phyloP scores from a whole-genome alignment of 768 basidiomycete genomes.

The Agrocybe praecox region DNA sequence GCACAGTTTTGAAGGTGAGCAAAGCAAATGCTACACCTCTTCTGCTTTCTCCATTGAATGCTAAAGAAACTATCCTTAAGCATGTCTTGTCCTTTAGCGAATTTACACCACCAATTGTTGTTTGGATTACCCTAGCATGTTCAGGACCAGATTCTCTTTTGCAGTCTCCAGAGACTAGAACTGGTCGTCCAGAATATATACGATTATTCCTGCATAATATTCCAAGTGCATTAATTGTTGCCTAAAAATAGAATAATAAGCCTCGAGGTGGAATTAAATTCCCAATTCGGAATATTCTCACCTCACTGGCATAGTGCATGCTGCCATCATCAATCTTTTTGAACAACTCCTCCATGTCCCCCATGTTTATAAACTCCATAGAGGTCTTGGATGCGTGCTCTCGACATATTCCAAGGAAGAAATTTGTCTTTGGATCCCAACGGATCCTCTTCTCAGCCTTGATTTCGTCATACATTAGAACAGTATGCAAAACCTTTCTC shows the following conservation, averaged over 20 bases:
- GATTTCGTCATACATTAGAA: constrained; percentile 32
- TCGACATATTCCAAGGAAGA: constrained; percentile 27
- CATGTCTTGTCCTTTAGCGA: neutral
- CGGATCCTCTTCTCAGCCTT: constrained; percentile 23
- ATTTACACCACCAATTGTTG: constrained; percentile 7
- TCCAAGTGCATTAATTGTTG: constrained; percentile 25
- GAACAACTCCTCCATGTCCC: constrained; percentile 24
- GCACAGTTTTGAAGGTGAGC: constrained; percentile 9
- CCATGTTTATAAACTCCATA: constrained; percentile 18
- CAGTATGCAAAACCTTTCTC: constrained; percentile 13
- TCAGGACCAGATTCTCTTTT: constrained; percentile 21
- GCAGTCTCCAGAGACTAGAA: constrained; percentile 26
- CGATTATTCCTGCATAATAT: constrained; percentile 18
- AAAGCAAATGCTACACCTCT: constrained; percentile 14
- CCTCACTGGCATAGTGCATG: neutral
- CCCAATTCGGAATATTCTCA: neutral
- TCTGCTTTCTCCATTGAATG: constrained; percentile 24
- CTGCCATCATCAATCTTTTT: no score
- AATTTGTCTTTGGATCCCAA: constrained; percentile 22
- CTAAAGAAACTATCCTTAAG: constrained; percentile 15
- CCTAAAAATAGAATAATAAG: constrained; percentile 11
- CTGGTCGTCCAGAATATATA: constrained; percentile 18
- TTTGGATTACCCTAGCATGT: constrained; percentile 13
- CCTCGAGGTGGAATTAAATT: neutral
- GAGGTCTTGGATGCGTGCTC: constrained; percentile 17